Evolutionary conservation across 106 monocot genomes (phyloP).

Genomic region (Dendrobium officinale): DNA sequence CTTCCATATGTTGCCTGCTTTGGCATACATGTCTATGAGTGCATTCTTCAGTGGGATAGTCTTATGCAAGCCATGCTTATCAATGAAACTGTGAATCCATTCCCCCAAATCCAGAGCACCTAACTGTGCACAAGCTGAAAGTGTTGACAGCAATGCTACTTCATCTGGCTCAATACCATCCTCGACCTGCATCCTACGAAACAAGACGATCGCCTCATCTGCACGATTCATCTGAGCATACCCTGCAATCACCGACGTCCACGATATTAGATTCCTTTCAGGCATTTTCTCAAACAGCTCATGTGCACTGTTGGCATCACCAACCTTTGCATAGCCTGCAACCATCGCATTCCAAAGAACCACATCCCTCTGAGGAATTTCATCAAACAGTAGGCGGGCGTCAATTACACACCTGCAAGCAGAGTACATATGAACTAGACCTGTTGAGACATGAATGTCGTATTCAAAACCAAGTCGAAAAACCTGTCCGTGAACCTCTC

Average conservation of each 20-base stretch:
- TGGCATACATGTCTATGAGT: slow-evolving; percentile 82
- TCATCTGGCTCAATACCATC: slow-evolving; percentile 44
- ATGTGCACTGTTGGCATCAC: slow-evolving; percentile 32
- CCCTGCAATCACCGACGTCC: slow-evolving; percentile 56
- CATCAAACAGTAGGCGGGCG: slow-evolving; percentile 60
- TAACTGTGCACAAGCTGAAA: slow-evolving; percentile 55
- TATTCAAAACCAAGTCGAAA: slow-evolving; percentile 23
- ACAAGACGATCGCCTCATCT: slow-evolving; percentile 41
- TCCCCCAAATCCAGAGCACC: slow-evolving; percentile 66
- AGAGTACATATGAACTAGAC: slow-evolving; percentile 41
- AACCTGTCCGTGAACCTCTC: slow-evolving; percentile 39
- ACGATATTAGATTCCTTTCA: slow-evolving; percentile 45
- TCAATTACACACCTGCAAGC: slow-evolving; percentile 11
- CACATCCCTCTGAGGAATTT: slow-evolving; percentile 31
- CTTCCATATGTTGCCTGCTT: slow-evolving; percentile 55
- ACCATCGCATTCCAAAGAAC: slow-evolving; percentile 68
- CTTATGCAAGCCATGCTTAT: slow-evolving; percentile 21
- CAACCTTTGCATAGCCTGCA: slow-evolving; percentile 41
- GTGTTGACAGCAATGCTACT: slow-evolving; percentile 44
- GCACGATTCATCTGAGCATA: slow-evolving; percentile 38
- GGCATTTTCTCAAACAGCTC: slow-evolving; percentile 44
- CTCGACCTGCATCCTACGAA: slow-evolving; percentile 59
- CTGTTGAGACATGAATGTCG: slow-evolving; percentile 39
- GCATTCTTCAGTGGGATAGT: slow-evolving; percentile 51
- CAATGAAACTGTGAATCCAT: slow-evolving; percentile 57